Base-by-base conservation (phyloP, 2,329 filamentous ascomycete genomes). In the Monilinia laxa region DNA sequence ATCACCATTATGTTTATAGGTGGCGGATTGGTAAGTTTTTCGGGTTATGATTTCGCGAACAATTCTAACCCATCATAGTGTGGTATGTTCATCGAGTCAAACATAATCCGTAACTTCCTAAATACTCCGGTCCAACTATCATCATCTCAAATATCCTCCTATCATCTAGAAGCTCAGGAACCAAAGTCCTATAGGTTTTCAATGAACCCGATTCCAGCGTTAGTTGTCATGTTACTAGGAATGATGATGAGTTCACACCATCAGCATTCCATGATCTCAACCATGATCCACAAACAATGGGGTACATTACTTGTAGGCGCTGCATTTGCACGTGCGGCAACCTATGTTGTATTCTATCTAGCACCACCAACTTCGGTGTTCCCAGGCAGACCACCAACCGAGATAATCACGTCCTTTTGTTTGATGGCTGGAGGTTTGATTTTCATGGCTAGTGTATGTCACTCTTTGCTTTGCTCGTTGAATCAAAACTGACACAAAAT, bases 201-300 rank as follows among this genome's bases (percentile, higher is more conserved):
- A 1, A 83, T 95, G 76, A 97, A 98, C 77, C 94, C 93, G 0
- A 86, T 98, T 72, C 95, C 94, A 0, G 91, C 89, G 0, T 82
- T 98, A 4, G 86, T 97, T 59, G 94, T 98, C 71, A 82, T 97
- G 67, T 82, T 97, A 0, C 82, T 97, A 1, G 95, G 95, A 45
- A 86, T 93, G 76, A 95, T 97, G 91, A 98, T 98, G 94, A 90
- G 90, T 75, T 92, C 91, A 35, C 94, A 98, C 78, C 91, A 94
- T 68, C 75, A 77, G 68, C 77, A 82, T 38, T 91, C 87, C 68
- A 92, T 92, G 89, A 84, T 93, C 57, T 94, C 92, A 12, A 91
- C 88, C 71, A 97, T 95, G 91, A 85, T 98, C 59, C 94, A 98
- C 80, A 89, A 89, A 75, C 93, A 97, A 78, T 98, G 94, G 94